Conservation (phyloP, 768 basidiomycete genomes). For the Sporobolomyces roseus region DNA sequence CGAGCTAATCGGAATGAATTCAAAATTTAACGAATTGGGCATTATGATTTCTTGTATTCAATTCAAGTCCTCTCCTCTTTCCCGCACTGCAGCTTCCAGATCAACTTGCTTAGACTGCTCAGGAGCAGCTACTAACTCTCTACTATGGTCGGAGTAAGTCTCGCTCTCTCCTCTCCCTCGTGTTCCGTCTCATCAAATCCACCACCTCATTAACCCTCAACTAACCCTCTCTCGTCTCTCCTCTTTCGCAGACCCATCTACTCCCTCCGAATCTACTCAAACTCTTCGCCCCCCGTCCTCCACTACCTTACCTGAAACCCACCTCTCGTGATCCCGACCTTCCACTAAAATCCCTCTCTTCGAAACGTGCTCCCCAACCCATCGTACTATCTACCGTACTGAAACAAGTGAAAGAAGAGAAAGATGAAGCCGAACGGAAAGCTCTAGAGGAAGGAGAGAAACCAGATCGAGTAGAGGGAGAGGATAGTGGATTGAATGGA, state of each 20-base stretch:
- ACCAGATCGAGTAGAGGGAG: not conserved
- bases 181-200: not conserved
- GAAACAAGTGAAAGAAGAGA: slow-evolving; percentile 68
- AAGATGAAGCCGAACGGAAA: slow-evolving; percentile 56
- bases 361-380: slow-evolving; percentile 52
- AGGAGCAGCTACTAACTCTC: too few relatives aligned
- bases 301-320: slow-evolving; percentile 78
- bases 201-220: slow-evolving; percentile 73
- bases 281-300: slow-evolving; percentile 89
- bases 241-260: slow-evolving; percentile 57
- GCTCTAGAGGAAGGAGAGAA: slow-evolving; percentile 43
- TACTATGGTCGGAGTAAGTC: slow-evolving; percentile 23
- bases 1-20: too few relatives aligned
- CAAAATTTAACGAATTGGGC: too few relatives aligned
- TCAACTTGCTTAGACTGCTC: too few relatives aligned
- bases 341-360: slow-evolving; percentile 37
- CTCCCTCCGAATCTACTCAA: slow-evolving; percentile 94
- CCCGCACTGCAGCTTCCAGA: too few relatives aligned
- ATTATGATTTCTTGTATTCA: too few relatives aligned
- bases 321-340: slow-evolving; percentile 73
- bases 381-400: slow-evolving; percentile 73
- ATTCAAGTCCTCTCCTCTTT: too few relatives aligned
- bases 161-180: not conserved
- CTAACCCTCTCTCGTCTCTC: not conserved
- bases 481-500: not conserved